Evolutionary conservation across 495 filamentous ascomycete species (phyloP).

Genomic region (Annulohypoxylon stygium): DNA sequence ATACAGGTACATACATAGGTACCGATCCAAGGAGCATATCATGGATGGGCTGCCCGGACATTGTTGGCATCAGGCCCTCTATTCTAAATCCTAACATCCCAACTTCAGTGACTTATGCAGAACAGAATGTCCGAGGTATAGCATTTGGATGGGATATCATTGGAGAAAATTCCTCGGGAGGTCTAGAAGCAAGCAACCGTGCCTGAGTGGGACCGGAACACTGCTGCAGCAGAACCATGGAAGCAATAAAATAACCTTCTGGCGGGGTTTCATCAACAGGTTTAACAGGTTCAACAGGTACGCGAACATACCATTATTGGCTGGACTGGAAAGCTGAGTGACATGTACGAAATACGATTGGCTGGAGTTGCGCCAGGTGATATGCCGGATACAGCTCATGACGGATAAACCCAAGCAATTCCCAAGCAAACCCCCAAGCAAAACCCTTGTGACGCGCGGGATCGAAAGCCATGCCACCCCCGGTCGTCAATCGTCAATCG

Average conservation of each 20-base stretch:
- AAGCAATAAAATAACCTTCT: constrained; percentile 37
- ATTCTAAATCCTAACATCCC: background rate
- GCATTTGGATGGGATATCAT: constrained; percentile 26
- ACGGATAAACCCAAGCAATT: constrained; percentile 22
- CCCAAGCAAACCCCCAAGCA: too few species aligned
- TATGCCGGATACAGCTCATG: constrained; percentile 40
- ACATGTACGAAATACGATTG: constrained; percentile 37
- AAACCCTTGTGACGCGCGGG: constrained; percentile 30
- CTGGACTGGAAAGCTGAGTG: constrained; percentile 31
- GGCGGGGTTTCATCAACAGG: constrained; percentile 40
- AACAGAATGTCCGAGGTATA: constrained; percentile 34
- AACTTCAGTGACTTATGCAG: constrained; percentile 18
- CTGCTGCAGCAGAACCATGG: constrained; percentile 26
- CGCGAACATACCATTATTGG: constrained; percentile 40
- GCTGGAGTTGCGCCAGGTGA: constrained; percentile 41
- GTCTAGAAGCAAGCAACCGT: constrained; percentile 42
- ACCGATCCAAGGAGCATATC: background rate
- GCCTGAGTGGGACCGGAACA: constrained; percentile 36
- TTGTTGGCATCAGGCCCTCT: background rate
- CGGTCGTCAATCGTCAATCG: constrained; percentile 2
- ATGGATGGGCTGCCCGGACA: background rate
- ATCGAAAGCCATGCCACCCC: constrained; percentile 39
- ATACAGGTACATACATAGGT: background rate
- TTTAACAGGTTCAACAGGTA: constrained; percentile 20
- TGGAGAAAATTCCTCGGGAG: constrained; percentile 26